Conservation (phyloP, 768 basidiomycete genomes). For the Astraeus odoratus region DNA sequence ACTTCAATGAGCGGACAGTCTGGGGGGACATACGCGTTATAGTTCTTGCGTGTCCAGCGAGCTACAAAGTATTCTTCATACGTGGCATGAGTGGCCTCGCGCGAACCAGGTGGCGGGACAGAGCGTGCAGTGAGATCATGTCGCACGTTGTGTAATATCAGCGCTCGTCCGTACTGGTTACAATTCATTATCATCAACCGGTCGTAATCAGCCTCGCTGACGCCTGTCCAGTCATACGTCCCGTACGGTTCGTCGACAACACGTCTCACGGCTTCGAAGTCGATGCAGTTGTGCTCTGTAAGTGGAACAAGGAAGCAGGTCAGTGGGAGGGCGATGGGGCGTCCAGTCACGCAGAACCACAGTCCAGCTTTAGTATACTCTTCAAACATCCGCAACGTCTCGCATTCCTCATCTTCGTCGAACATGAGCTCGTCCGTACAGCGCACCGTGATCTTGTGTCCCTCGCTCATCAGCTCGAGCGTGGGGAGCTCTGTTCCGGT, state of each 20-base stretch:
- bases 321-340: conserved; percentile 43
- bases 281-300: conserved; percentile 39
- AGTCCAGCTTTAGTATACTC: conserved; percentile 58
- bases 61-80: conserved; percentile 56
- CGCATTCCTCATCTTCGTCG: conserved; percentile 38
- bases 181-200: conserved; percentile 48
- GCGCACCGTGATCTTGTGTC: conserved; percentile 31
- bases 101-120: conserved; percentile 42
- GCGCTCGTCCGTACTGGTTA: conserved; percentile 48
- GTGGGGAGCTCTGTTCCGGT: conserved; percentile 53
- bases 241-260: conserved; percentile 46
- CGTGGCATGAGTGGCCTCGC: conserved; percentile 39
- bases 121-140: conserved; percentile 64
- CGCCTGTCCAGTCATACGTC: conserved; percentile 45
- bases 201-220: conserved; percentile 44
- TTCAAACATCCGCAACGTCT: conserved; percentile 48
- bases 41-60: conserved; percentile 46
- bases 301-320: conserved; percentile 66
- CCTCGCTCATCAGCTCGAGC: conserved; percentile 36
- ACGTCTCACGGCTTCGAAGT: conserved; percentile 50
- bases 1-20: conserved; percentile 63
- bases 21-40: conserved; percentile 37
- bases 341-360: conserved; percentile 56
- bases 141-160: conserved; percentile 52
- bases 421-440: conserved; percentile 43